Conservation (phyloP, 73 alveolate genomes). For the Tetrahymena elliotti region DNA sequence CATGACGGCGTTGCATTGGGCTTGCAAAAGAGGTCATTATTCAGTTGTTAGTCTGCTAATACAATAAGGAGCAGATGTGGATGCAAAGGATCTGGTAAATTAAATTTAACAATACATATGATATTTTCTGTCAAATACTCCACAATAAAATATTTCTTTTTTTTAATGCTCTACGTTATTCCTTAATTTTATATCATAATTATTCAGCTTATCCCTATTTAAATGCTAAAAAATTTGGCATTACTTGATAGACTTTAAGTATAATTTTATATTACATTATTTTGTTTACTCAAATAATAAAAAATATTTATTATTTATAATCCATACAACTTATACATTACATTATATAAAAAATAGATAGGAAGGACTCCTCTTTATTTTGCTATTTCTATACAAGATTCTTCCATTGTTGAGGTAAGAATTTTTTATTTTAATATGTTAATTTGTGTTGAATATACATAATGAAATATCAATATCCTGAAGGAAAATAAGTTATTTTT, state of each 20-base stretch:
- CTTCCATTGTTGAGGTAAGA: background rate
- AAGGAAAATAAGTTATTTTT: background rate
- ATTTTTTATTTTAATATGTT: background rate
- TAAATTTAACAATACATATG: background rate
- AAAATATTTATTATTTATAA: no score
- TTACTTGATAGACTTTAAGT: background rate
- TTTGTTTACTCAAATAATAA: background rate
- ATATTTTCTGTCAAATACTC: background rate
- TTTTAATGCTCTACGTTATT: background rate
- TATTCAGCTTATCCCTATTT: no score
- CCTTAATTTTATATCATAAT: background rate
- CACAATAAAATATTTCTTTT: background rate
- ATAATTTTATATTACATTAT: no score
- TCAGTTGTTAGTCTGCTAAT: slow-evolving; percentile 4
- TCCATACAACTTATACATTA: background rate
- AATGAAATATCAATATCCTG: no score
- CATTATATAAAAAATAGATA: background rate
- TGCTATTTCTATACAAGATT: slow-evolving; percentile 15
- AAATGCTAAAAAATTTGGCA: no score
- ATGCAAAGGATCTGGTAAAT: slow-evolving; percentile 12
- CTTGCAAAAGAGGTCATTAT: slow-evolving; percentile 44
- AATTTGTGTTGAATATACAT: no score
- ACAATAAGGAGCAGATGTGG: slow-evolving; percentile 27
- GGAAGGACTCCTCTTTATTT: slow-evolving; percentile 44
- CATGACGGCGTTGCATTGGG: slow-evolving; percentile 49